Evolutionary conservation across 768 basidiomycete genomes (phyloP).

Genomic region (Rossbeevera mucosa): DNA sequence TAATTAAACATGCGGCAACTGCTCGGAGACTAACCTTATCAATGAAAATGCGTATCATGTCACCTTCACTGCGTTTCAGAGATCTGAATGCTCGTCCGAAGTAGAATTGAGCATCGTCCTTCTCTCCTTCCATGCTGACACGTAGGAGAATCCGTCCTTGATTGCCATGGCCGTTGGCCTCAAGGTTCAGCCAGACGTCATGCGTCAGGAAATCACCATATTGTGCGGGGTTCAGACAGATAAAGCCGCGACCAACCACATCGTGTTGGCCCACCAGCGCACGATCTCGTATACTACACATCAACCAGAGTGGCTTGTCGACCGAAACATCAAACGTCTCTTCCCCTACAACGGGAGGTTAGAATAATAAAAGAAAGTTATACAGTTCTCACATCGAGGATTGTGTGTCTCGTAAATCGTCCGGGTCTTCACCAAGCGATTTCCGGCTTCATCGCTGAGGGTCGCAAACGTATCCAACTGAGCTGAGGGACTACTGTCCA

Average conservation of each 20-base stretch:
- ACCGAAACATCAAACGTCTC: conserved; percentile 95
- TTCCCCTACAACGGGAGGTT: conserved; percentile 62
- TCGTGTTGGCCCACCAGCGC: conserved; percentile 91
- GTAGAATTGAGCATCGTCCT: conserved; percentile 96
- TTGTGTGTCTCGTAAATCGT: conserved; percentile 88
- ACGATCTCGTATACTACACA: conserved; percentile 91
- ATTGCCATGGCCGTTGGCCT: conserved; percentile 42
- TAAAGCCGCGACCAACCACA: conserved; percentile 83
- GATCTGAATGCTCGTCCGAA: conserved; percentile 95
- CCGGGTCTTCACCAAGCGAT: conserved; percentile 87
- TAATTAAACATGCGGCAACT: background rate
- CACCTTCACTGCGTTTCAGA: conserved; percentile 86
- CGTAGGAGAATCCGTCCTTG: conserved; percentile 81
- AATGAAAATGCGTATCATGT: conserved; percentile 94
- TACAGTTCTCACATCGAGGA: conserved; percentile 72
- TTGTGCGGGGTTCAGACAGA: conserved; percentile 85
- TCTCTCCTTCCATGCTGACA: conserved; percentile 98
- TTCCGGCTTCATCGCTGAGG: conserved; percentile 87
- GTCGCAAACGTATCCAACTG: conserved; percentile 90
- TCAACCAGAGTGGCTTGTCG: conserved; percentile 92
- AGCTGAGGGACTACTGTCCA: conserved; percentile 73
- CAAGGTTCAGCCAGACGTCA: conserved; percentile 89
- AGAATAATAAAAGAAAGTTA: conserved; percentile 2
- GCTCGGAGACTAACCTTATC: conserved; percentile 67
- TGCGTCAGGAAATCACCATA: conserved; percentile 88